phyloP scores from a whole-genome alignment of 2,329 filamentous ascomycete genomes.

The Sarocladiaceae sp. region DNA sequence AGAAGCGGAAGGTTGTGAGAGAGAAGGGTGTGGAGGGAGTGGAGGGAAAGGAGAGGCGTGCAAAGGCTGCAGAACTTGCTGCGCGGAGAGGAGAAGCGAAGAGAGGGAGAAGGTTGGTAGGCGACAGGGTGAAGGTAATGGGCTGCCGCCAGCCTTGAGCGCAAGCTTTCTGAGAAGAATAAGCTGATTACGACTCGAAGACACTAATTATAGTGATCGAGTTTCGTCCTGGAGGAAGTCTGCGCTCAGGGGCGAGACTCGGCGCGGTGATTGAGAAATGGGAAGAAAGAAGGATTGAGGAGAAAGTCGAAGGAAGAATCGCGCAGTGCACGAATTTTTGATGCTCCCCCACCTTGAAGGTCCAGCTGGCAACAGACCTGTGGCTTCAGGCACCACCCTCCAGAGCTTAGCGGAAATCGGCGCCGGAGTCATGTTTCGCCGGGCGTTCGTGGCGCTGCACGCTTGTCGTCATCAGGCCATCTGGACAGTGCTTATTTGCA shows the following conservation, averaged over 20 bases:
- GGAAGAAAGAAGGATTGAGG: constrained; percentile 15
- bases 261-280: constrained; percentile 18
- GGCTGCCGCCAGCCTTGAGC: constrained; percentile 38
- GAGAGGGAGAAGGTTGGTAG: constrained; percentile 24
- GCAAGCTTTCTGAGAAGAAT: background rate
- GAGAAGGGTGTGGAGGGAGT: constrained; percentile 43
- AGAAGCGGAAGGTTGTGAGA: constrained; percentile 44
- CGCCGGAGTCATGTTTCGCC: constrained; percentile 12
- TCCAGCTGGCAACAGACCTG: background rate
- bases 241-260: constrained; percentile 4
- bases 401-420: constrained; percentile 5
- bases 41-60: constrained; percentile 33
- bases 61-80: constrained; percentile 63
- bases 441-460: constrained; percentile 4
- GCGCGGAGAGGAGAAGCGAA: constrained; percentile 57
- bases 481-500: background rate
- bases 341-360: constrained; percentile 15
- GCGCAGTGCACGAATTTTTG: constrained; percentile 15
- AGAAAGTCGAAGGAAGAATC: constrained; percentile 14
- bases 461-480: constrained; percentile 11
- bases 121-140: constrained; percentile 37
- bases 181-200: constrained; percentile 4
- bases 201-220: background rate
- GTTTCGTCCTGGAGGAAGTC: background rate
- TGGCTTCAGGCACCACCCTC: constrained; percentile 7